Percentiles rank a stretch among this genome's conserved stretches.
Evolutionary conservation across 306 rosid species (phyloP).

Genomic region (Lathyrus sativus): DNA sequence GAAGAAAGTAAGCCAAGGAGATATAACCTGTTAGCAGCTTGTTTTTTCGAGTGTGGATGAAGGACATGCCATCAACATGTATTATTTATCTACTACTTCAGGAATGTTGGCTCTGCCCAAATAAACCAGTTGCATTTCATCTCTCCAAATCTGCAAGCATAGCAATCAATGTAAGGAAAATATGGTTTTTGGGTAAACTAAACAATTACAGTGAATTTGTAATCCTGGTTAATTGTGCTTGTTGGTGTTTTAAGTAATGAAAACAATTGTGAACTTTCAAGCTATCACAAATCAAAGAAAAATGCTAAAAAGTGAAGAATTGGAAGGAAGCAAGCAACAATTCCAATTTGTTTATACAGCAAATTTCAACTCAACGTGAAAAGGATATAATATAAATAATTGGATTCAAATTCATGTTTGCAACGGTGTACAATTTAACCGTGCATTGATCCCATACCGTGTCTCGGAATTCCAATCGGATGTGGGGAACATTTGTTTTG

Average conservation of each 20-base stretch:
- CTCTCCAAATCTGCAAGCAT: conserved; percentile 81
- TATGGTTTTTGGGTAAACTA: background rate
- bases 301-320: background rate
- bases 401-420: background rate
- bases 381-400: conserved; percentile 2
- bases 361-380: conserved; percentile 2
- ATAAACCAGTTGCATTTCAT: conserved; percentile 83
- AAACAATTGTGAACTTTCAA: background rate
- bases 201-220: background rate
- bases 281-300: conserved; percentile 4
- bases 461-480: conserved; percentile 87
- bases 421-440: conserved; percentile 21
- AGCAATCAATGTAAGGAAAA: conserved; percentile 27
- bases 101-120: conserved; percentile 61
- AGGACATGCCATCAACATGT: conserved; percentile 30
- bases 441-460: conserved; percentile 51
- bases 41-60: conserved; percentile 10
- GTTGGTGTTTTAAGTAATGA: background rate
- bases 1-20: background rate
- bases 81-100: conserved; percentile 59
- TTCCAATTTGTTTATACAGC: conserved; percentile 8
- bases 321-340: background rate
- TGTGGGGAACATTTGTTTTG: conserved; percentile 90
- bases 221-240: background rate
- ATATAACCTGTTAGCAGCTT: conserved; percentile 36